Conservation (phyloP, 2,329 filamentous ascomycete species). For the Pyricularia pennisetigena region DNA sequence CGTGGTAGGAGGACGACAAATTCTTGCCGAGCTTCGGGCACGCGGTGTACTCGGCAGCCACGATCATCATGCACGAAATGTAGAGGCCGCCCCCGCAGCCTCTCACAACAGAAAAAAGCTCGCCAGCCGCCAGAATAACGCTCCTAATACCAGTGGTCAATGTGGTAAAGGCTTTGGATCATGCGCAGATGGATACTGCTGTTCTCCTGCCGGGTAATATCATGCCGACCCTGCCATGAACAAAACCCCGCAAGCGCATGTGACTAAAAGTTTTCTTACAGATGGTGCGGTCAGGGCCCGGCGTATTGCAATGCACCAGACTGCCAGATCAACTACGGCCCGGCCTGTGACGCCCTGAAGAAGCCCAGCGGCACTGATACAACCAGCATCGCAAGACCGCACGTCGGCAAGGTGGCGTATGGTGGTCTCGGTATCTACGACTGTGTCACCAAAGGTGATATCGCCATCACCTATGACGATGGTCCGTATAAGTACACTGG, state of each 20-base stretch:
- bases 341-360: constrained; percentile 49
- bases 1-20: constrained; percentile 16
- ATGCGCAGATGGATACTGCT: constrained; percentile 22
- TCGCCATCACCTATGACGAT: constrained; percentile 60
- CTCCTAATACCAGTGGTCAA: constrained; percentile 11
- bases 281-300: constrained; percentile 43
- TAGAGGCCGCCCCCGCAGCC: not conserved
- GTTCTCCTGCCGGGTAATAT: constrained; percentile 21
- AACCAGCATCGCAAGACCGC: constrained; percentile 36
- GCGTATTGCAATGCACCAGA: constrained; percentile 52
- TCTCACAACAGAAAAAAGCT: not conserved
- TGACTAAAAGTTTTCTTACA: constrained; percentile 11
- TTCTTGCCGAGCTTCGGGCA: constrained; percentile 14
- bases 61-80: not conserved
- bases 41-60: constrained; percentile 5
- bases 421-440: constrained; percentile 46
- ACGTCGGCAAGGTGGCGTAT: constrained; percentile 43
- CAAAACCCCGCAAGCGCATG: constrained; percentile 8
- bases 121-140: constrained; percentile 2
- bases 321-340: constrained; percentile 51
- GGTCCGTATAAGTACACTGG: constrained; percentile 53
- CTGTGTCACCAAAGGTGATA: constrained; percentile 44
- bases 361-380: constrained; percentile 46
- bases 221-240: not conserved
- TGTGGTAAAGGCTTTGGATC: constrained; percentile 19